phyloP scores from a whole-genome alignment of 192 early-diverging fungal genomes.

The Powellomyces hirtus region DNA sequence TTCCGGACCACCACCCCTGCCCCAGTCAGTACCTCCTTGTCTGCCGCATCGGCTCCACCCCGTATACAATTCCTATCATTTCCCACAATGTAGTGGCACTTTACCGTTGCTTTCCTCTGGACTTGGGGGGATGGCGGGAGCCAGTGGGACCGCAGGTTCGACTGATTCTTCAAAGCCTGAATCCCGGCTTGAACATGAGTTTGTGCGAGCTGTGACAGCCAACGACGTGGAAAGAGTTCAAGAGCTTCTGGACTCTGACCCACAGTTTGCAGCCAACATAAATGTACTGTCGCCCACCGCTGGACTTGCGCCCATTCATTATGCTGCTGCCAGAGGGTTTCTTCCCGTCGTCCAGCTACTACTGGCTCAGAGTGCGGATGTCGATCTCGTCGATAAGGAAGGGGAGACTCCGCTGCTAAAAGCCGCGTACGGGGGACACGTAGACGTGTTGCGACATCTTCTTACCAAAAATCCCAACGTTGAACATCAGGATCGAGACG shows the following conservation, averaged over 20 bases:
- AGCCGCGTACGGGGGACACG: slow-evolving; percentile 68
- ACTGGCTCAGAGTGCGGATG: slow-evolving; percentile 55
- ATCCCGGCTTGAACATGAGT: neutral
- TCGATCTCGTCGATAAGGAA: slow-evolving; percentile 63
- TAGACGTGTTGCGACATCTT: slow-evolving; percentile 57
- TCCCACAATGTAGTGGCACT: slow-evolving; percentile 13
- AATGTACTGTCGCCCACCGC: neutral
- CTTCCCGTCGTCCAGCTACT: slow-evolving; percentile 50
- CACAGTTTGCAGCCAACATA: neutral
- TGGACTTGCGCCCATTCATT: slow-evolving; percentile 14
- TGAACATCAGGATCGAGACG: slow-evolving; percentile 67
- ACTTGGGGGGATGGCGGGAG: neutral
- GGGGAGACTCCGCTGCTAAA: slow-evolving; percentile 75
- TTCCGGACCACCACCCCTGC: neutral
- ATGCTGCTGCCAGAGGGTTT: slow-evolving; percentile 14
- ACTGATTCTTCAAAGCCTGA: neutral
- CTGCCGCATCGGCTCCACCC: slow-evolving; percentile 24
- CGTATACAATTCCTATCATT: slow-evolving; percentile 33
- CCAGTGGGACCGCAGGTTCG: too few relatives aligned
- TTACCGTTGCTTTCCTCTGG: neutral
- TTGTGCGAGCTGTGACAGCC: slow-evolving; percentile 5
- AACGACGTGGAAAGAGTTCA: neutral
- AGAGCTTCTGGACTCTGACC: neutral
- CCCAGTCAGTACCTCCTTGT: slow-evolving; percentile 10
- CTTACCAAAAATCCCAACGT: slow-evolving; percentile 57